These are phyloP conservation scores for Astragalus glycyphyllos DNA, from an alignment of 306 rosid species.

Conservation along the genomic window DNA sequence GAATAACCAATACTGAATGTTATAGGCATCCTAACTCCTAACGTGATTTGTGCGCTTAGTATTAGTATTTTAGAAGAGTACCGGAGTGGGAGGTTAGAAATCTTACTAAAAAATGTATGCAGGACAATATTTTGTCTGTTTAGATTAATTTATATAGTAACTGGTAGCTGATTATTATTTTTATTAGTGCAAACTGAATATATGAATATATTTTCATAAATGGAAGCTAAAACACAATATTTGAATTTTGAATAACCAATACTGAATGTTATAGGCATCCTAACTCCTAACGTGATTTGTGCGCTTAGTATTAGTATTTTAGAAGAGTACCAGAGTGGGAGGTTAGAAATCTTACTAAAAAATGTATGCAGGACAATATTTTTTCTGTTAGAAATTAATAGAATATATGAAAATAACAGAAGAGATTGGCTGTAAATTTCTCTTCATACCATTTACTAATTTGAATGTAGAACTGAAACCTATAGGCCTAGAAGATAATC, in stretches of 20 bases:
- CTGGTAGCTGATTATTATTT: slow-evolving; percentile 7
- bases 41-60: neutral
- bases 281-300: neutral
- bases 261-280: slow-evolving; percentile 10
- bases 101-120: neutral
- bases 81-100: neutral
- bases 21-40: neutral
- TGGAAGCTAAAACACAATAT: slow-evolving; percentile 3
- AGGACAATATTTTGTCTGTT: neutral
- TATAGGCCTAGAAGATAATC: neutral
- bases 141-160: slow-evolving; percentile 7
- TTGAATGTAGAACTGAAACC: neutral
- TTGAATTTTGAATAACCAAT: neutral
- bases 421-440: neutral
- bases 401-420: neutral
- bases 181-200: neutral
- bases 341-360: neutral
- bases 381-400: no score
- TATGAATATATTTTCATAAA: slow-evolving; percentile 4
- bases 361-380: neutral
- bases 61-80: neutral
- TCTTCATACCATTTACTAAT: neutral
- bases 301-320: neutral
- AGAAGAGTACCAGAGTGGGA: neutral
- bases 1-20: slow-evolving; percentile 4